Evolutionary conservation across 129 eudicot genomes (phyloP).

Genomic region (Flaveria trinervia): DNA sequence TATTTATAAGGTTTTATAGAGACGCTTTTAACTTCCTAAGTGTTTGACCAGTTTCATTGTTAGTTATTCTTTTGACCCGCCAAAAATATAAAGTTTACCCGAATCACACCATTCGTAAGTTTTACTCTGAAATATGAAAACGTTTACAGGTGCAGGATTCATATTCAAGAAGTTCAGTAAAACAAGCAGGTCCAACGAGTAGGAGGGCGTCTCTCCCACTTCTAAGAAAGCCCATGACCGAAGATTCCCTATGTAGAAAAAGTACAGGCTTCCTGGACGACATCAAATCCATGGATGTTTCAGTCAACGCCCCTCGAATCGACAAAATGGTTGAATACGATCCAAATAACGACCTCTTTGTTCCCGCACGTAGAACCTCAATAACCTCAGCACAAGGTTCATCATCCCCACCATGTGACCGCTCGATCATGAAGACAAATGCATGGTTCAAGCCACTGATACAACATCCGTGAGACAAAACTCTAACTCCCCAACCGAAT

Average conservation of each 20-base stretch:
- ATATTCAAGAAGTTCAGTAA: conserved; percentile 50
- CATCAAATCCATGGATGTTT: conserved; percentile 77
- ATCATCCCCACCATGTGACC: conserved; percentile 63
- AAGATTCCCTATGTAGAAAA: conserved; percentile 44
- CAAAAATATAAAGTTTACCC: neutral
- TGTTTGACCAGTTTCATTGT: neutral
- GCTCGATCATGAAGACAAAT: conserved; percentile 80
- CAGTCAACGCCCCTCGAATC: conserved; percentile 85
- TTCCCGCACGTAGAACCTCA: conserved; percentile 48
- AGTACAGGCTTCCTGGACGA: conserved; percentile 40
- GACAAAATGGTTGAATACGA: conserved; percentile 81
- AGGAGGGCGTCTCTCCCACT: conserved; percentile 87
- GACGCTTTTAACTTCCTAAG: neutral
- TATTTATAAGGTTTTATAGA: neutral
- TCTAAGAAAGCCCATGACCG: conserved; percentile 35
- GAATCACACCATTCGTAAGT: neutral
- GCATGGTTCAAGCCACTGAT: conserved; percentile 60
- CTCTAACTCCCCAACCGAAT: conserved; percentile 41
- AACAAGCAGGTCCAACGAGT: conserved; percentile 49
- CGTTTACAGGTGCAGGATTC: conserved; percentile 45
- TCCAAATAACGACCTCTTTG: conserved; percentile 39
- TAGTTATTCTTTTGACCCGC: neutral
- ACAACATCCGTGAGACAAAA: conserved; percentile 38
- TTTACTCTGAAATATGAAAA: conserved; percentile 15
- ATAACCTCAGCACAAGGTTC: conserved; percentile 71